Percentiles rank a stretch among this genome's conserved stretches.
Evolutionary conservation across 257 asterid species (phyloP).

Genomic region (Cinchona pubescens): DNA sequence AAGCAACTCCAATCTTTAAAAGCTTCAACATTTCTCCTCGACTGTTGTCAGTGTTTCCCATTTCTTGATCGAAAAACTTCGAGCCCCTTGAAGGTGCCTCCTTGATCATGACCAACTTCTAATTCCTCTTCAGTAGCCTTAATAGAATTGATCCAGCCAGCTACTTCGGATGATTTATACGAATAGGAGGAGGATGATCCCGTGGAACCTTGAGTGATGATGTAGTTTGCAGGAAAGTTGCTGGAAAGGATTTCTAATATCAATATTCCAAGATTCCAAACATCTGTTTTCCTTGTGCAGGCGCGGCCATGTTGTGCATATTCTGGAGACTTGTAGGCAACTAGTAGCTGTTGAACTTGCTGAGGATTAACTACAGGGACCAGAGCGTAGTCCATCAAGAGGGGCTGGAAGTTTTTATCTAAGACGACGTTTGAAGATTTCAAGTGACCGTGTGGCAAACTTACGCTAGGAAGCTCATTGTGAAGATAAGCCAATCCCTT

Average conservation of each 20-base stretch:
- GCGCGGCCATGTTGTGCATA: conserved; percentile 36
- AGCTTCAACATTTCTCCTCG: conserved; percentile 58
- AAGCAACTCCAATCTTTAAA: conserved; percentile 51
- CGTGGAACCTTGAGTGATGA: conserved; percentile 42
- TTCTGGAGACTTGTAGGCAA: conserved; percentile 82
- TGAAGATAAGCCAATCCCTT: conserved; percentile 67
- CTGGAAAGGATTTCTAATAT: conserved; percentile 73
- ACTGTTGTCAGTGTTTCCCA: conserved; percentile 35
- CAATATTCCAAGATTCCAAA: conserved; percentile 83
- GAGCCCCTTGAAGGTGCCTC: no score
- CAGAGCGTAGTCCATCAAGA: conserved; percentile 77
- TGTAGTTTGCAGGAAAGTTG: conserved; percentile 57
- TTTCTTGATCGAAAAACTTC: conserved; percentile 62
- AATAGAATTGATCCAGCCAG: conserved; percentile 48
- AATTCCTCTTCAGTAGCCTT: conserved; percentile 21
- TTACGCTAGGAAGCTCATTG: conserved; percentile 58
- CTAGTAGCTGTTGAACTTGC: conserved; percentile 58
- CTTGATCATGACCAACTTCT: not conserved
- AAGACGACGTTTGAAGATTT: conserved; percentile 79
- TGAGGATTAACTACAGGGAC: conserved; percentile 64
- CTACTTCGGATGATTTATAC: conserved; percentile 32
- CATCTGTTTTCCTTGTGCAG: conserved; percentile 70
- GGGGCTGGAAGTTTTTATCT: conserved; percentile 50
- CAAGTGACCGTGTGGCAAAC: conserved; percentile 69
- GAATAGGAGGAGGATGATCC: conserved; percentile 6